Base-by-base conservation (phyloP, 306 rosid species). In the Casuarina equisetifolia region DNA sequence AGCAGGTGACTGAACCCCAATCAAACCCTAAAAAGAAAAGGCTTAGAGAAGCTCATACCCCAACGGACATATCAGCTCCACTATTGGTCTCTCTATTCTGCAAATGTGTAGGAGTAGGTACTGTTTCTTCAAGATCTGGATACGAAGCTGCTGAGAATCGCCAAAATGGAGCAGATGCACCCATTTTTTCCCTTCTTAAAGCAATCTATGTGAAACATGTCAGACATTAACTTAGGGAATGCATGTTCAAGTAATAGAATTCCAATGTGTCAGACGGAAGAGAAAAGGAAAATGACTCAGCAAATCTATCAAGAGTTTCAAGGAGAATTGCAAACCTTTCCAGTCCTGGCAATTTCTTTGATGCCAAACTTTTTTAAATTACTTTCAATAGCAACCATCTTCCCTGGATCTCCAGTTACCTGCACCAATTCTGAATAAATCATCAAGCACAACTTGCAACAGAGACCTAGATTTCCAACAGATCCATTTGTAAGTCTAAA, bases 331-430 rank as follows among this genome's bases (percentile, higher is more conserved):
- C 61, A 25, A 75, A 92, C 97, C 97, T 92, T 92, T 84, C 97
- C 96, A 5, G 97, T 92, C 85, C 96, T 86, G 75, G 97, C 94
- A 81, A 92, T 76, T 86, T 92, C 97, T 88, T 84, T 87, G 78
- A 92, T 88, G 72, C 97, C 97, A 78, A 87, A 92, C 84, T 89
- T 92, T 87, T 84, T 74, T 7, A 92, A 80, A 86, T 85, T 90
- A 70, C 91, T 84, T 77, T 87, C 88, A 46, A 92, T 77, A 40
- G 97, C 96, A 78, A 86, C 94, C 80, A 90, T 84, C 86, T 92
- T 92, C 74, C 97, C 96, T 48, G 97, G 97, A 79, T 92, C 97
- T 75, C 96, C 96, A 40, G 97, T 92, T 55, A 89, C 93, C 97
- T 92, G 72, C 17, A 80, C 72, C 85, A 83, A 69, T 39, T 61